A percentile compares a stretch with the other conserved stretches of the same genome.
Evolutionary conservation across 495 filamentous ascomycete genomes (phyloP).

Genomic region (Aspergillus campestris): DNA sequence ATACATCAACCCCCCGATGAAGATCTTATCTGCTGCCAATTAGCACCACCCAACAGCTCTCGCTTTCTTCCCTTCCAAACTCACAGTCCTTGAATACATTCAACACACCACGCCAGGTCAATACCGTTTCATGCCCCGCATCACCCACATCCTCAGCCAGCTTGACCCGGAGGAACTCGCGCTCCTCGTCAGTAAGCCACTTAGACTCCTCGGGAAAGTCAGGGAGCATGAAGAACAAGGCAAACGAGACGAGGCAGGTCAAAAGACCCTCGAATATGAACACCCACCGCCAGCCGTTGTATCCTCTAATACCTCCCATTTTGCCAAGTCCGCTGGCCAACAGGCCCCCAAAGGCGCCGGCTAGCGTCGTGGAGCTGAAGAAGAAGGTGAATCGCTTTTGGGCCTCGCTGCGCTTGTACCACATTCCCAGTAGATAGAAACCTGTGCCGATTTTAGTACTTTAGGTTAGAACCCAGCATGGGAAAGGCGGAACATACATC

Average conservation of each 20-base stretch:
- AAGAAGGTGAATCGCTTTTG: constrained; percentile 88
- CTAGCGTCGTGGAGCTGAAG: constrained; percentile 73
- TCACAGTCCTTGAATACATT: constrained; percentile 69
- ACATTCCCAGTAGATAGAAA: constrained; percentile 81
- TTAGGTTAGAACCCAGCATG: background rate
- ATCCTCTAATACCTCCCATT: constrained; percentile 55
- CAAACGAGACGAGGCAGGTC: constrained; percentile 61
- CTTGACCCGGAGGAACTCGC: constrained; percentile 61
- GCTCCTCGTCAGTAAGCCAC: constrained; percentile 66
- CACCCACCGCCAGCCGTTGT: constrained; percentile 82
- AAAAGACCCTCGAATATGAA: constrained; percentile 64
- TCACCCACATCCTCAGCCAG: constrained; percentile 71
- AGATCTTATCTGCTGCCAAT: constrained; percentile 45
- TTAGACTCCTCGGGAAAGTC: constrained; percentile 58
- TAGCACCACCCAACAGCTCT: background rate
- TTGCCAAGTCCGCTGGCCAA: constrained; percentile 79
- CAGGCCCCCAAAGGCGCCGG: constrained; percentile 81
- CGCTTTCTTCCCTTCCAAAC: constrained; percentile 1
- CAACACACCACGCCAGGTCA: constrained; percentile 55
- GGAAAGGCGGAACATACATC: constrained; percentile 24
- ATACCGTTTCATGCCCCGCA: constrained; percentile 56
- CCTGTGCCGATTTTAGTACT: constrained; percentile 24
- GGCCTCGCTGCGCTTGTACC: constrained; percentile 82
- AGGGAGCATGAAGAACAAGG: constrained; percentile 74
- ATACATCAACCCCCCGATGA: constrained; percentile 83